Evolutionary conservation across 1,139 yeast genomes (phyloP), one percentile per base, ranked within the genome.

Genomic region (Hyphopichia khmerensis): DNA sequence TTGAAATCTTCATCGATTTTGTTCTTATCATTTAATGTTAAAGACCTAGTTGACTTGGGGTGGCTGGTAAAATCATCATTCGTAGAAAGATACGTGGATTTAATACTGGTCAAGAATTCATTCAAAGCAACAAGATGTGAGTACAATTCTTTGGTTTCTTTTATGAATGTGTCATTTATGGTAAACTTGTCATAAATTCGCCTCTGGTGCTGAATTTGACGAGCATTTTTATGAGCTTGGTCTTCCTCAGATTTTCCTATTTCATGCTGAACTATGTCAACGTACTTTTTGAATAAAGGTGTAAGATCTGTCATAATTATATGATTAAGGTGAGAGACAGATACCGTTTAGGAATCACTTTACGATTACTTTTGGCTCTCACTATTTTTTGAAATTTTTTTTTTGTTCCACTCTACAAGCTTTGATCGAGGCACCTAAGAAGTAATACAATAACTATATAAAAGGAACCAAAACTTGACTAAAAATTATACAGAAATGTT

Each of bases 251-350:
- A 40, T 10, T 44, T 42, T 1, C 49, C 51, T 18, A 66, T 47
- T 43, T 68, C 74, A 6, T 55, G 51, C 37, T 62, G 65, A 2
- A 77, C 70, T 27, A 79, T 72, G 4, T 57, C 51, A 5, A 79
- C 79, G 48, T 81, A 75, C 47, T 73, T 76, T 31, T 60, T 57
- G 55, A 82, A 82, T 17, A 72, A 55, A 1, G 76, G 77, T 1
- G 86, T 81, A 29, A 77, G 56, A 49, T 81, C 81, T 1, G 79
- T 59, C 86, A 80, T 80, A n/a, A n/a, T n/a, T n/a, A n/a, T n/a
- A n/a, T n/a, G n/a, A n/a, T n/a, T n/a, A n/a, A n/a, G n/a, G n/a
- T n/a, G n/a, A n/a, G n/a, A n/a, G n/a, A n/a, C n/a, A n/a, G n/a
- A n/a, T n/a, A n/a, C n/a, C n/a, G n/a, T n/a, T n/a, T n/a, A n/a